phyloP scores from a whole-genome alignment of 768 basidiomycete species.

The Termitomyces titanicus region DNA sequence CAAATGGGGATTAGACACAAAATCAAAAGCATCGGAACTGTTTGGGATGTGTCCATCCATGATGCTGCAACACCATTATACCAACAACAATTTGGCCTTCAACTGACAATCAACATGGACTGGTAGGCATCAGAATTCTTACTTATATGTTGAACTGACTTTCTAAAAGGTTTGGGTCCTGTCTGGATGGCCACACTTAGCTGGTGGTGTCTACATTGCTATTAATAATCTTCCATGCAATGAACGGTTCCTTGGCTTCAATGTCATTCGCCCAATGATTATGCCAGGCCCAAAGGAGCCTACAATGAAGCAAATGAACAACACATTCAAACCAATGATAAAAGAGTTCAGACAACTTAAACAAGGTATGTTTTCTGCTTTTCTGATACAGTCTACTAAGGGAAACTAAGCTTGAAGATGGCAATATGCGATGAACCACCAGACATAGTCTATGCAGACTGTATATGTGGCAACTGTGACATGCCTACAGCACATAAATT shows the following conservation, averaged over 20 bases:
- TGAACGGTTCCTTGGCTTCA: too few species aligned
- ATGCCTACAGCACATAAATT: too few species aligned
- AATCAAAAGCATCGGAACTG: neutral
- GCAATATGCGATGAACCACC: constrained; percentile 16
- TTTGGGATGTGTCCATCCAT: neutral
- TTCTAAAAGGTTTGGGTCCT: constrained; percentile 21
- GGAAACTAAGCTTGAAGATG: constrained; percentile 21
- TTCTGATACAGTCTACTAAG: neutral
- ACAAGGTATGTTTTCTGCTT: too few species aligned
- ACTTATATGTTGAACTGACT: neutral
- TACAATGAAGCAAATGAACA: constrained; percentile 20
- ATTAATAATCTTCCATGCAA: constrained; percentile 23
- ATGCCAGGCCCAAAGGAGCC: too few species aligned
- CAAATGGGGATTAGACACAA: neutral
- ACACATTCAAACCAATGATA: constrained; percentile 16
- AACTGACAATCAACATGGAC: too few species aligned
- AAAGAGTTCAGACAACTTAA: constrained; percentile 18
- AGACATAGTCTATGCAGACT: too few species aligned
- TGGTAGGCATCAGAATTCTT: neutral
- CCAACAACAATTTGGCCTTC: neutral
- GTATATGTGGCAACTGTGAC: constrained; percentile 23
- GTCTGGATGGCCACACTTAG: constrained; percentile 20
- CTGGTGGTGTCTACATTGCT: constrained; percentile 19
- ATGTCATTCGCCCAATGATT: too few species aligned
- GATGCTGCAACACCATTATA: neutral